A percentile compares a stretch with the other conserved stretches of the same genome.
These are phyloP conservation scores for Kluyveromyces siamensis DNA, from an alignment of 805 yeast species.

Conservation along the genomic window DNA sequence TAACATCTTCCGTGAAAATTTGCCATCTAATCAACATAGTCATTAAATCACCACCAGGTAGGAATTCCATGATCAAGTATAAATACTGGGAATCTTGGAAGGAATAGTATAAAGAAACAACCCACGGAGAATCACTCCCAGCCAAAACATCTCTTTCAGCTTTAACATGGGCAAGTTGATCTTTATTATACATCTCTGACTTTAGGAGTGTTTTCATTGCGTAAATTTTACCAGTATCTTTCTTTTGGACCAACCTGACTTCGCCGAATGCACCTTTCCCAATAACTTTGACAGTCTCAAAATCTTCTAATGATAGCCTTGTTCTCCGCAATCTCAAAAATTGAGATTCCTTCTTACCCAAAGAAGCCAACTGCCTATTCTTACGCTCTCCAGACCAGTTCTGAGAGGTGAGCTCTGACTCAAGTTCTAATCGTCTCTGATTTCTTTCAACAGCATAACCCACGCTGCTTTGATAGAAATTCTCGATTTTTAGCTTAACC, in stretches of 20 bases:
- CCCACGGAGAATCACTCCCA: slow-evolving; percentile 83
- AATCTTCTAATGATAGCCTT: slow-evolving; percentile 71
- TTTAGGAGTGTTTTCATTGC: slow-evolving; percentile 91
- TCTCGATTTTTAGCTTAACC: slow-evolving; percentile 71
- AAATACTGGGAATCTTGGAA: slow-evolving; percentile 67
- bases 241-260: slow-evolving; percentile 87
- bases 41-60: slow-evolving; percentile 88
- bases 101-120: slow-evolving; percentile 73
- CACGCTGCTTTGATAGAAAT: slow-evolving; percentile 77
- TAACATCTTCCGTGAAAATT: slow-evolving; percentile 86
- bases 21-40: slow-evolving; percentile 95
- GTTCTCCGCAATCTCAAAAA: slow-evolving; percentile 80
- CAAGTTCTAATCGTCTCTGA: slow-evolving; percentile 82
- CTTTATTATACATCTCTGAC: slow-evolving; percentile 90
- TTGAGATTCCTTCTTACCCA: slow-evolving; percentile 85
- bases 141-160: slow-evolving; percentile 95
- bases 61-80: slow-evolving; percentile 89
- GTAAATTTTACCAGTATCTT: slow-evolving; percentile 80
- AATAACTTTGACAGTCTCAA: slow-evolving; percentile 75
- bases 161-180: slow-evolving; percentile 89
- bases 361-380: slow-evolving; percentile 66
- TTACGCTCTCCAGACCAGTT: slow-evolving; percentile 79
- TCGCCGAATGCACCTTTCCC: slow-evolving; percentile 99
- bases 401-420: slow-evolving; percentile 56
- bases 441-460: slow-evolving; percentile 92